Evolutionary conservation across 1,284 basidiomycete genomes (phyloP).

Genomic region (Neolentinus lepideus): DNA sequence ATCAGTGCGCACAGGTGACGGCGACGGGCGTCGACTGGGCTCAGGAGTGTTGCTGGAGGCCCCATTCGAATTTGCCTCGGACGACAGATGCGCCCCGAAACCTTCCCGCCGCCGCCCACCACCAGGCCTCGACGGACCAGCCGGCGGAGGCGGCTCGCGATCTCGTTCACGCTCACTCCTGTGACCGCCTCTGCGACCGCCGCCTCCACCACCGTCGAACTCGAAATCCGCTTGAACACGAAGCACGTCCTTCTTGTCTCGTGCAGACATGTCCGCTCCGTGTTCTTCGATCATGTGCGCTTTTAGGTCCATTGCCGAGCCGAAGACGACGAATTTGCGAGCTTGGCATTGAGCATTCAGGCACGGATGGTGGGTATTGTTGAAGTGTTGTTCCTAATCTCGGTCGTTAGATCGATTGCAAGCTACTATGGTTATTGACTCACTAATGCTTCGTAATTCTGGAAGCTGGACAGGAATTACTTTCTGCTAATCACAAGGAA

Average conservation of each 20-base stretch:
- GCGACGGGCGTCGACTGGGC: slow-evolving; percentile 30
- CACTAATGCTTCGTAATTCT: slow-evolving; percentile 70
- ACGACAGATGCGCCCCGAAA: slow-evolving; percentile 51
- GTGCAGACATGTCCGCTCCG: slow-evolving; percentile 70
- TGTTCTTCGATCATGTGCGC: slow-evolving; percentile 90
- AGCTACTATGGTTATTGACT: slow-evolving; percentile 16
- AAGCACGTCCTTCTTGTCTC: slow-evolving; percentile 73
- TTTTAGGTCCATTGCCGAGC: slow-evolving; percentile 81
- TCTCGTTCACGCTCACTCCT: slow-evolving; percentile 40
- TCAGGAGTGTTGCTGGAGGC: slow-evolving; percentile 11
- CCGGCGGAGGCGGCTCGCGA: slow-evolving; percentile 36
- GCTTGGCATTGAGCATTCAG: slow-evolving; percentile 68
- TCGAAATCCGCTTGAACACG: slow-evolving; percentile 79
- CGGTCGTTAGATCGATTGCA: neutral
- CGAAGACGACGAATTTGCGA: slow-evolving; percentile 94
- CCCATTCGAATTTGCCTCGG: slow-evolving; percentile 24
- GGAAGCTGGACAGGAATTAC: slow-evolving; percentile 47
- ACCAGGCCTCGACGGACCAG: slow-evolving; percentile 24
- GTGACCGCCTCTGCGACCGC: slow-evolving; percentile 33
- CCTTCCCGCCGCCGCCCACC: slow-evolving; percentile 45
- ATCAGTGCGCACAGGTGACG: slow-evolving; percentile 39
- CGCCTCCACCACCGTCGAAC: slow-evolving; percentile 46
- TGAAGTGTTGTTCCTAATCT: slow-evolving; percentile 64
- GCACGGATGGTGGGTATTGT: slow-evolving; percentile 72
- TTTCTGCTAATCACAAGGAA: neutral